phyloP scores from a whole-genome alignment of 2,329 filamentous ascomycete species.

The Periglandula ipomoeae region DNA sequence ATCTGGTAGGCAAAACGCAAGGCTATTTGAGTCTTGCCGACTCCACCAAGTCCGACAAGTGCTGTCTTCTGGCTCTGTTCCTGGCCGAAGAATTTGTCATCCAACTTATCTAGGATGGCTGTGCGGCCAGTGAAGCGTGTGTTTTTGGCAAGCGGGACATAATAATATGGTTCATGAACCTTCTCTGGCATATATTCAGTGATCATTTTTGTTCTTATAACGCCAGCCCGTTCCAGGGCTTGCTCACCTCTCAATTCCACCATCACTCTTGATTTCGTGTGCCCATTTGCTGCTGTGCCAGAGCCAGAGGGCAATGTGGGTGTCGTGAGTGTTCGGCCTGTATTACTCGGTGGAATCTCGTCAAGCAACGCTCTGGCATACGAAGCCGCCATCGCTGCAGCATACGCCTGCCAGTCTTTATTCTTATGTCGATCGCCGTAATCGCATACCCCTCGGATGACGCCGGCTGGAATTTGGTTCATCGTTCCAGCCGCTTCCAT shows the following conservation, averaged over 20 bases:
- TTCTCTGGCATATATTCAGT: not conserved
- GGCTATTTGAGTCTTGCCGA: conserved; percentile 29
- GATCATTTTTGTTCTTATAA: not conserved
- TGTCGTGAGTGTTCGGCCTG: too few species aligned
- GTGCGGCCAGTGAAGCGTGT: conserved; percentile 18
- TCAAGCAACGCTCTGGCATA: not conserved
- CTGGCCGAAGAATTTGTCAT: conserved; percentile 16
- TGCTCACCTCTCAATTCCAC: too few species aligned
- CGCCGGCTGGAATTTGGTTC: not conserved
- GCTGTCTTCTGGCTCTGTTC: conserved; percentile 12
- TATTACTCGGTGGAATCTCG: too few species aligned
- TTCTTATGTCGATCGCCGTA: not conserved
- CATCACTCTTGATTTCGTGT: too few species aligned
- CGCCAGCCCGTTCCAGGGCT: not conserved
- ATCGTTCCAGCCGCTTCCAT: conserved; percentile 1
- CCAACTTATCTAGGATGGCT: conserved; percentile 14
- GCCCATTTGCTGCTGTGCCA: too few species aligned
- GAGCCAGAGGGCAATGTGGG: too few species aligned
- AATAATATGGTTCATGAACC: conserved; percentile 2
- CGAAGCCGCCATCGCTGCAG: not conserved
- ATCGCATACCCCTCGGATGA: not conserved
- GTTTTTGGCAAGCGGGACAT: conserved; percentile 12
- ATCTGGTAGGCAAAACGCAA: conserved; percentile 28
- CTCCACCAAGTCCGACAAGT: conserved; percentile 25
- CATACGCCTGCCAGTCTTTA: not conserved